Conservation (phyloP, 2,329 filamentous ascomycete species). For the Myriosclerotinia duriaeana region DNA sequence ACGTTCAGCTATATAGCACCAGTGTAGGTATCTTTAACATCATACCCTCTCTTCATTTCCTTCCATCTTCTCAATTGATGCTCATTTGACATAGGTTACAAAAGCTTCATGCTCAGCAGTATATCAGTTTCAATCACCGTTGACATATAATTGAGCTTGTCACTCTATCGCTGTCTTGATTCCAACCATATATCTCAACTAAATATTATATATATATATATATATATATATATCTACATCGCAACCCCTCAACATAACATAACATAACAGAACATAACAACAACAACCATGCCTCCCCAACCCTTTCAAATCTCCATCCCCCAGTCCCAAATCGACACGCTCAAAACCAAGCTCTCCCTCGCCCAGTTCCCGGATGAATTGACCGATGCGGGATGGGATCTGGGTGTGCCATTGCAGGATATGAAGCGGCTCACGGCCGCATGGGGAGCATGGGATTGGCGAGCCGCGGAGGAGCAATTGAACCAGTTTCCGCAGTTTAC, state of each 20-base stretch:
- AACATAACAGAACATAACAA: no score
- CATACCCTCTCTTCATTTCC: background rate
- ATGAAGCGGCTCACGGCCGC: slow-evolving; percentile 57
- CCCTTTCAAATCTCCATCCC: slow-evolving; percentile 53
- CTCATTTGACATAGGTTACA: background rate
- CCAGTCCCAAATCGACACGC: slow-evolving; percentile 51
- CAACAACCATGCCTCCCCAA: slow-evolving; percentile 29
- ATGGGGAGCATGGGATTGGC: slow-evolving; percentile 65
- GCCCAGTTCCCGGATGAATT: slow-evolving; percentile 58
- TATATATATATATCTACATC: no score
- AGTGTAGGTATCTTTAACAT: background rate
- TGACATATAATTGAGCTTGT: background rate
- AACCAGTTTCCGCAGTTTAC: slow-evolving; percentile 59
- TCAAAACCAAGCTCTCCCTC: slow-evolving; percentile 55
- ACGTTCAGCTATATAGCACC: background rate
- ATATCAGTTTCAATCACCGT: background rate
- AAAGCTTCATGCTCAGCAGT: background rate
- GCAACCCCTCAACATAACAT: background rate
- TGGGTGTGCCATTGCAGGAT: slow-evolving; percentile 60
- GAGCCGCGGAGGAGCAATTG: slow-evolving; percentile 55
- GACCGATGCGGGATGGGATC: slow-evolving; percentile 52
- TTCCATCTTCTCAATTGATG: background rate
- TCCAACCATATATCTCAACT: no score
- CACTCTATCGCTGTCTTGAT: background rate
- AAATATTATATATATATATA: no score